These are phyloP conservation scores for Raffaelea albimanens DNA, from an alignment of 2,329 filamentous ascomycete genomes.

Conservation along the genomic window DNA sequence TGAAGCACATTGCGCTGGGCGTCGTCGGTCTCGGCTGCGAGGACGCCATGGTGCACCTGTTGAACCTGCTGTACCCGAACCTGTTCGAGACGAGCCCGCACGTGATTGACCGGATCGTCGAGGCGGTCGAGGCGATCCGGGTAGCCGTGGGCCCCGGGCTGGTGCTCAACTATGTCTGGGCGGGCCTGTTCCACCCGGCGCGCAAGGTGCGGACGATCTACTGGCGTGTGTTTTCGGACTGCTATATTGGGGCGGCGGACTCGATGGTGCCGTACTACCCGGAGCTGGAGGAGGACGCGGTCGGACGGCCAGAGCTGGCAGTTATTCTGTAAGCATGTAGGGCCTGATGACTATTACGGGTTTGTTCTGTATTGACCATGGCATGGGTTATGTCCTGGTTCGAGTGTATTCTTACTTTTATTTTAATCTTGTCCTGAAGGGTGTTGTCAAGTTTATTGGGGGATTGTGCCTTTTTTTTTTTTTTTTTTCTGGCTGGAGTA, in stretches of 20 bases:
- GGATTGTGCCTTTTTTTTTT: too few relatives aligned
- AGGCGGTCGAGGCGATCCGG: conserved; percentile 91
- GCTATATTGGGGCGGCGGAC: conserved; percentile 88
- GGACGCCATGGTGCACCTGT: conserved; percentile 94
- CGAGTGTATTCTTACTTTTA: neutral
- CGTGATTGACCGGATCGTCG: conserved; percentile 95
- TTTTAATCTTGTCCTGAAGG: neutral
- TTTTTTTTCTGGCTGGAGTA: neutral
- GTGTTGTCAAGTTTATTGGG: too few relatives aligned
- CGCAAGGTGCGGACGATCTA: conserved; percentile 91
- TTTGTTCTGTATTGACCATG: too few relatives aligned
- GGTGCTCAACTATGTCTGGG: conserved; percentile 98
- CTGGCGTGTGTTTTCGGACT: conserved; percentile 95
- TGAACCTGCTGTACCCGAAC: conserved; percentile 94
- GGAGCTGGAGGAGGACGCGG: conserved; percentile 67
- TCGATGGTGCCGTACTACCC: conserved; percentile 96
- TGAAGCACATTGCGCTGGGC: conserved; percentile 95
- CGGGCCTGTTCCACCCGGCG: conserved; percentile 91
- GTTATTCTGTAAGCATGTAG: conserved; percentile 59
- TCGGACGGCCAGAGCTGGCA: conserved; percentile 70
- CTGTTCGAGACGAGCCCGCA: conserved; percentile 96
- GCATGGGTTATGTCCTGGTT: too few relatives aligned
- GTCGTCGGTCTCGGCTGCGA: conserved; percentile 97
- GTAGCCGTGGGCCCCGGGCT: conserved; percentile 87
- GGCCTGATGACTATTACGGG: neutral